Base-by-base conservation (phyloP, 768 basidiomycete genomes). In the Suillus tomentosus region DNA sequence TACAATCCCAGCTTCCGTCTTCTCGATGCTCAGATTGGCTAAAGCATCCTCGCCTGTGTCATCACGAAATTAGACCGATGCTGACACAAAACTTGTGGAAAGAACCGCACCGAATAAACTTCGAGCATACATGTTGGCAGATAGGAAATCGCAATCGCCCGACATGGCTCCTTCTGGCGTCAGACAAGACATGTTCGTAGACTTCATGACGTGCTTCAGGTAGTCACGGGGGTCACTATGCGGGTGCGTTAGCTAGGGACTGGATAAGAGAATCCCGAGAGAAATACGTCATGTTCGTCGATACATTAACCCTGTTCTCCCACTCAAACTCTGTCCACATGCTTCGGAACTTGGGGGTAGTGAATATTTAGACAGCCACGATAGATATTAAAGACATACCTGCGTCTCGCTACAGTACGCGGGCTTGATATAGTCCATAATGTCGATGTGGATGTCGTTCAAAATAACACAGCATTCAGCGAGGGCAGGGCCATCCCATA, bases 361-460 rank as follows among this genome's bases (percentile, higher is more conserved):
- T 66, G 22, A 61, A 2, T 37, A 31, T 58, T 31, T 22, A 4
- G n/a, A 24, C 24, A 42, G 45, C 15, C 34, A 22, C 2, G 45
- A 34, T 55, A 61, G 24, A 27, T 2, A 24, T 48, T 6, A 53
- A 39, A 43, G 17, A 71, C 79, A 22, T 72, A 90, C 91, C 85
- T 94, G 92, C 24, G 91, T 87, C 76, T 97, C 95, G 59, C 89
- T 95, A 75, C 94, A 95, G 72, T 91, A 90, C 14, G 93, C 92
- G 6, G 95, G 94, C 77, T 95, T 94, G 80, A 97, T 96, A 79
- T 96, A 48, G 47, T 48, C 47, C 47, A 48, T 48, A 68, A 99
- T 97, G 76, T 99, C 97, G 67, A 98, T 92, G 76, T 98, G 96
- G 59, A 97, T 95, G 78, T 99, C 96, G 73, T 93, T 97, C 74